Percentiles rank a stretch among this genome's conserved stretches.
phyloP scores from a whole-genome alignment of 2,329 filamentous ascomycete genomes.

The Atkinsonella texensis region DNA sequence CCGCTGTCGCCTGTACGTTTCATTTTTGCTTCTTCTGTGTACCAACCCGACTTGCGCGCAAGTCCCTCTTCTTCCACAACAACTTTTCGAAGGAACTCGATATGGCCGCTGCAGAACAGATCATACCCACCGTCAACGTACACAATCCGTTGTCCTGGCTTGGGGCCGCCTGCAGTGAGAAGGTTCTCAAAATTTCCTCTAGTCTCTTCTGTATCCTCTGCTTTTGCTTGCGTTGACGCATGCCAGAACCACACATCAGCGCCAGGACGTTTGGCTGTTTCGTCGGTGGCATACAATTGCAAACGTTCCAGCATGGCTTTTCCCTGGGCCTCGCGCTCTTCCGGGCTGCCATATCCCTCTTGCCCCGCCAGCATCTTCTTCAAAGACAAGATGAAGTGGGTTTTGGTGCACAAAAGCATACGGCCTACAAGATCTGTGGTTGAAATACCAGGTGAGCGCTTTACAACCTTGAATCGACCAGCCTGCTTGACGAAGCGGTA shows the following conservation, averaged over 20 bases:
- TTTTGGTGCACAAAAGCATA: constrained; percentile 92
- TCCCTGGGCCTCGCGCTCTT: constrained; percentile 53
- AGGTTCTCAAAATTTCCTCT: constrained; percentile 54
- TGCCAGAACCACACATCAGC: constrained; percentile 80
- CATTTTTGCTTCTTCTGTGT: constrained; percentile 47
- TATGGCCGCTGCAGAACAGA: constrained; percentile 91
- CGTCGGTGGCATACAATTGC: constrained; percentile 75
- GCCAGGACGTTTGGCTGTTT: constrained; percentile 65
- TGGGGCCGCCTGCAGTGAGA: constrained; percentile 58
- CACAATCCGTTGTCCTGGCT: constrained; percentile 70
- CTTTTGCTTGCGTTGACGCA: constrained; percentile 36
- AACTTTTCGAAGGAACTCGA: constrained; percentile 81
- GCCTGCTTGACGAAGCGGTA: constrained; percentile 96
- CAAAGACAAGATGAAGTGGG: constrained; percentile 81
- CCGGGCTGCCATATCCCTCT: constrained; percentile 58
- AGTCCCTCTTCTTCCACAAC: constrained; percentile 58
- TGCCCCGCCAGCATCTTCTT: constrained; percentile 54
- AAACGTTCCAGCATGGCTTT: constrained; percentile 66
- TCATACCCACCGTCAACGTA: constrained; percentile 98
- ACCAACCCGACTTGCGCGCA: constrained; percentile 62
- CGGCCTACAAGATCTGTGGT: constrained; percentile 96
- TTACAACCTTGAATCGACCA: constrained; percentile 89
- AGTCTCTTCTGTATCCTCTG: constrained; percentile 37
- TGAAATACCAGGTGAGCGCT: constrained; percentile 89
- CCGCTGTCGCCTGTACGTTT: constrained; percentile 48